A percentile compares a stretch with the other conserved stretches of the same genome.
Evolutionary conservation across 2,329 filamentous ascomycete genomes (phyloP).

Genomic region (Aotearoamyces nothofagi): DNA sequence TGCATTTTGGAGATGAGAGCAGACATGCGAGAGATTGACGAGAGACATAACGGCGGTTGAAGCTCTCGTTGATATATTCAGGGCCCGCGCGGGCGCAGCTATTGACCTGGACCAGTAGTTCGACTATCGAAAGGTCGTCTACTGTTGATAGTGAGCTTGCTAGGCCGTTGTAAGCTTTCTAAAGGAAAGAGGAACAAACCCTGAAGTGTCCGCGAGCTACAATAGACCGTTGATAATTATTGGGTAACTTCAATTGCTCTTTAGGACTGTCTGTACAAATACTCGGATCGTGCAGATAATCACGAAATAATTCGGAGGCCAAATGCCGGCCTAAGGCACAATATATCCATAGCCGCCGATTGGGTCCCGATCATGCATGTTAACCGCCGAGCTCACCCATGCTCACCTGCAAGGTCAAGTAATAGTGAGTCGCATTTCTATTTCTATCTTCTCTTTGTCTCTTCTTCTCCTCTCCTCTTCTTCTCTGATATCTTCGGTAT

Average conservation of each 20-base stretch:
- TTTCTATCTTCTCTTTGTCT: slow-evolving; percentile 1
- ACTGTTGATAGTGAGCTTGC: background rate
- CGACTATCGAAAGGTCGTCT: background rate
- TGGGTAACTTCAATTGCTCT: too few relatives aligned
- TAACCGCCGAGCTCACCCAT: slow-evolving; percentile 4
- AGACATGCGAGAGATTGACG: slow-evolving; percentile 53
- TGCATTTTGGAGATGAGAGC: slow-evolving; percentile 61
- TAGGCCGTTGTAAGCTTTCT: too few relatives aligned
- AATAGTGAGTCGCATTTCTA: slow-evolving; percentile 1
- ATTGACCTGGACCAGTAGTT: too few relatives aligned
- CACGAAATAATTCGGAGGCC: background rate
- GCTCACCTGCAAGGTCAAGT: background rate
- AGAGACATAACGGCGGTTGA: slow-evolving; percentile 41
- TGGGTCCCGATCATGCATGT: slow-evolving; percentile 1
- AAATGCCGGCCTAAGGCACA: background rate
- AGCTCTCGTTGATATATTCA: slow-evolving; percentile 3
- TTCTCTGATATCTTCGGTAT: background rate
- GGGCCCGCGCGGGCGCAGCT: slow-evolving; percentile 13
- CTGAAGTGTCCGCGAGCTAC: too few relatives aligned
- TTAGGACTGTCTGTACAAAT: too few relatives aligned
- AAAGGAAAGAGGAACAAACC: too few relatives aligned
- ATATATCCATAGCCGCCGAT: background rate
- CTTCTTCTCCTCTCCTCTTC: background rate
- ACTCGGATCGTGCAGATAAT: background rate
- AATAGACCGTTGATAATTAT: too few relatives aligned